Conservation (phyloP, 2,329 filamentous ascomycete genomes). For the Corynespora cassiicola region DNA sequence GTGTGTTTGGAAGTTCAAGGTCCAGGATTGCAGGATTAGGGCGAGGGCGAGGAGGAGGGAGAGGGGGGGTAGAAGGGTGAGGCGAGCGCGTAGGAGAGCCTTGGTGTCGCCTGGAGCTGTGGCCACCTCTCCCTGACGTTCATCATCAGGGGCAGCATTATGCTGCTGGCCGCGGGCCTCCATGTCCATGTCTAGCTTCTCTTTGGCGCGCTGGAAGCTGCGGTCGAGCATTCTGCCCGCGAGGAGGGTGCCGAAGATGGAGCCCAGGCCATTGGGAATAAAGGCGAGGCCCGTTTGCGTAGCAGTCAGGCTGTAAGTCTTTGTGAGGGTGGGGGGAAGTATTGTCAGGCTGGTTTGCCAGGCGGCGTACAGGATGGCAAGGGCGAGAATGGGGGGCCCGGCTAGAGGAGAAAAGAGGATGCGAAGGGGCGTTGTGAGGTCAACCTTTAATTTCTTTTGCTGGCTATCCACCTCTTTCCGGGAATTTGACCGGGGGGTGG, state of each 20-base stretch:
- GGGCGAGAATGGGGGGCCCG: conserved; percentile 6
- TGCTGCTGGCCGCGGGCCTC: too few relatives aligned
- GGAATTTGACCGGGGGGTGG: too few relatives aligned
- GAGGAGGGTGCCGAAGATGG: conserved; percentile 57
- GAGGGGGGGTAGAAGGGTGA: too few relatives aligned
- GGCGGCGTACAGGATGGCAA: conserved; percentile 5
- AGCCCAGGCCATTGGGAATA: conserved; percentile 60
- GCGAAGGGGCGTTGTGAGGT: conserved; percentile 52
- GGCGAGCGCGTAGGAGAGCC: too few relatives aligned
- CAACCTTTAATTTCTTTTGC: conserved; percentile 33
- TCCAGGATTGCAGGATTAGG: too few relatives aligned
- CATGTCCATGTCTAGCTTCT: too few relatives aligned
- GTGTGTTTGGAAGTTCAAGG: too few relatives aligned
- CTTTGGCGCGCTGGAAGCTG: conserved; percentile 50
- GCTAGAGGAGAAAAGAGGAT: conserved; percentile 35
- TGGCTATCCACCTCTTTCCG: too few relatives aligned
- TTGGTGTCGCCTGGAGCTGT: too few relatives aligned
- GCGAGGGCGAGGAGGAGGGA: too few relatives aligned
- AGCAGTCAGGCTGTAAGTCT: conserved; percentile 9
- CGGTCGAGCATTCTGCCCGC: conserved; percentile 58
- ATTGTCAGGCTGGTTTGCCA: conserved; percentile 8
- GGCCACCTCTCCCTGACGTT: too few relatives aligned
- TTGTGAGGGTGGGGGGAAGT: conserved; percentile 11
- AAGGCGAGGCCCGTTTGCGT: conserved; percentile 44
- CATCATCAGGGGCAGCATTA: too few relatives aligned